Evolutionary conservation across 768 basidiomycete genomes (phyloP), one percentile per base, ranked within the genome.

Genomic region (Suillus lakei): DNA sequence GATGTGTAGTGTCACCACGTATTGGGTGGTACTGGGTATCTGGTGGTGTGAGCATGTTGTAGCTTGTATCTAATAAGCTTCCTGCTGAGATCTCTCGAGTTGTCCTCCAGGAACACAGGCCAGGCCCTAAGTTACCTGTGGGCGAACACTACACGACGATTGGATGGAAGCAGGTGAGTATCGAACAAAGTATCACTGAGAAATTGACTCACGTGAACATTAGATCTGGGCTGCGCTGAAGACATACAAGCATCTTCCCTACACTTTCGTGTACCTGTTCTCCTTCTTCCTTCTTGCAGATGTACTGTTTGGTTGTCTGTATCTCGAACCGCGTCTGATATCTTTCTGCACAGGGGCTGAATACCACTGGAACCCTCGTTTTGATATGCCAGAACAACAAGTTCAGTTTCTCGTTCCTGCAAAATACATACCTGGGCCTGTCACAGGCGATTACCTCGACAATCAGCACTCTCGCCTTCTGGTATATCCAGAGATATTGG

Each of bases 71-170:
- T 51, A 46, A 2, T 15, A 46, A 36, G 58, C 38, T 59, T 51
- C 28, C 13, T 21, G 56, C 13, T 39, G 34, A 41, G 66, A 60
- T 60, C 26, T 2, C 16, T 53, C 0, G 61, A 93, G 92, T 95
- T 69, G 85, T 95, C 59, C 94, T 87, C 74, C 94, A 96, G 73
- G 85, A 92, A 71, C 91, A 89, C n/a, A 87, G 94, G 10, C 89
- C 91, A 3, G 94, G 94, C 0, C 91, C 93, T 61, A 78, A 87
- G 15, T 79, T 96, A 26, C 94, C 94, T 0, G 89, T 88, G 68
- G 89, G 89, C 58, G 88, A 93, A 68, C 84, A 76, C 65, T 95
- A 95, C 70, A 66, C 94, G 32, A 92, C 92, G 0, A 85, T 96
- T 53, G 94, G 94, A 50, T 95, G 91, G 90, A 93, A 91, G 72